Evolutionary conservation across 345 rosid genomes (phyloP), one percentile per base, ranked within the genome.

Genomic region (Gossypioides kirkii): DNA sequence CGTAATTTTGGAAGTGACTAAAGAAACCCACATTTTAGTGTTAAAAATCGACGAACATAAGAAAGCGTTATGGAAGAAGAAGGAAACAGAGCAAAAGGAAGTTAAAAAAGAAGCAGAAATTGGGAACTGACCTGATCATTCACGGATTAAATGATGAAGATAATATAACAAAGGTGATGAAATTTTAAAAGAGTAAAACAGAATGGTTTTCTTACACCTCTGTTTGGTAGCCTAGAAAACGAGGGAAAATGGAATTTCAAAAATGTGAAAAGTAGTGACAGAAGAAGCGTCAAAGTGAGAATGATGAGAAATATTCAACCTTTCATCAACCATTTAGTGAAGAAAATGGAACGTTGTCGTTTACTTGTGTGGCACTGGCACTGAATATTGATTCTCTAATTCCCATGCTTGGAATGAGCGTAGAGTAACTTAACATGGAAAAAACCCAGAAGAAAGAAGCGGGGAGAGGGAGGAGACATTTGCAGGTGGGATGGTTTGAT

Each of bases 191-290:
- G 16, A 47, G 38, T 43, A 10, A 62, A n/a, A 50, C 10, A 66
- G 53, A 66, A 32, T 11, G 18, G 38, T 12, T 52, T 6, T 12
- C 8, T 25, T 32, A 17, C 17, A 26, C n/a, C 72, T 49, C 10
- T n/a, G 60, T 28, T 69, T 70, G 61, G 61, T 28, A 69, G 47
- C 61, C 73, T 13, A 52, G 61, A 11, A 69, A 53, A 32, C n/a
- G 73, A 47, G 73, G 73, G 73, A 50, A 52, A 69, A 53, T 52
- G 61, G 22, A 61, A 55, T 8, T 50, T 50, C 41, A 38, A 18
- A 69, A 52, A n/a, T 52, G n/a, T 47, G 17, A n/a, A 32, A 69
- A 17, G 14, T 14, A 45, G 49, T 45, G 49, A 45, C 38, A 45
- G 49, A 45, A 45, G 49, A 45, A 45, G 13, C 11, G 13, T 45